Evolutionary conservation across 768 basidiomycete genomes (phyloP).

Genomic region (Rhodotorula taiwanensis): DNA sequence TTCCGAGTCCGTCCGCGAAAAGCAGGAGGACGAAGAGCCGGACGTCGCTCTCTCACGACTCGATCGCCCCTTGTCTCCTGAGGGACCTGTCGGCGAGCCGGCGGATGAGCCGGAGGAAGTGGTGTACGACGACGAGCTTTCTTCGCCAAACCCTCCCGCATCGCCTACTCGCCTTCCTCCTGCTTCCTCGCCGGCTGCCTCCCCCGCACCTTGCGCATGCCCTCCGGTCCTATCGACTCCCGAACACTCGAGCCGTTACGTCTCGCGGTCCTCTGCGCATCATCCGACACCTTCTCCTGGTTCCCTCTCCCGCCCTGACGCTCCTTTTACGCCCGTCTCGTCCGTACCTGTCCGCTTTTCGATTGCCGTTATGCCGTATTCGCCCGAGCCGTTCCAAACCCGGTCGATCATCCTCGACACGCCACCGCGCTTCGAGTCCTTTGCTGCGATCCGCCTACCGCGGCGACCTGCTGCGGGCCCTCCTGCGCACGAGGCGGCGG

Average conservation of each 20-base stretch:
- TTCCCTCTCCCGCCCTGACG: background rate
- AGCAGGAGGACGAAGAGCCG: background rate
- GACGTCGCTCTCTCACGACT: too few species aligned
- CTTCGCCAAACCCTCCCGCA: background rate
- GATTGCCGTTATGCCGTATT: background rate
- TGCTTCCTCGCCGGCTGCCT: background rate
- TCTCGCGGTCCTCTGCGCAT: background rate
- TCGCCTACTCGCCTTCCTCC: background rate
- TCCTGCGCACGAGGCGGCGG: too few species aligned
- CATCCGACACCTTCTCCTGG: background rate
- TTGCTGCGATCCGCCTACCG: conserved; percentile 11
- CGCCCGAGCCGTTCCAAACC: conserved; percentile 29
- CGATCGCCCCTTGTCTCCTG: too few species aligned
- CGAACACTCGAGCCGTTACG: background rate
- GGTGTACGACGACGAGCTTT: background rate
- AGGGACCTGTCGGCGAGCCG: too few species aligned
- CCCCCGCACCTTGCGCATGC: background rate
- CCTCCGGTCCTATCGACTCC: too few species aligned
- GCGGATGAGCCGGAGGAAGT: background rate
- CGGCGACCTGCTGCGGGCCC: background rate
- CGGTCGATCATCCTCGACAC: conserved; percentile 32
- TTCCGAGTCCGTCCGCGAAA: too few species aligned
- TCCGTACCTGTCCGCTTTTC: conserved; percentile 17
- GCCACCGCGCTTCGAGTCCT: conserved; percentile 18
- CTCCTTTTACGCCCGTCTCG: conserved; percentile 6